A percentile compares a stretch with the other conserved stretches of the same genome.
These are phyloP conservation scores for Fusarium secorum DNA, from an alignment of 2,329 filamentous ascomycete genomes.

Conservation along the genomic window DNA sequence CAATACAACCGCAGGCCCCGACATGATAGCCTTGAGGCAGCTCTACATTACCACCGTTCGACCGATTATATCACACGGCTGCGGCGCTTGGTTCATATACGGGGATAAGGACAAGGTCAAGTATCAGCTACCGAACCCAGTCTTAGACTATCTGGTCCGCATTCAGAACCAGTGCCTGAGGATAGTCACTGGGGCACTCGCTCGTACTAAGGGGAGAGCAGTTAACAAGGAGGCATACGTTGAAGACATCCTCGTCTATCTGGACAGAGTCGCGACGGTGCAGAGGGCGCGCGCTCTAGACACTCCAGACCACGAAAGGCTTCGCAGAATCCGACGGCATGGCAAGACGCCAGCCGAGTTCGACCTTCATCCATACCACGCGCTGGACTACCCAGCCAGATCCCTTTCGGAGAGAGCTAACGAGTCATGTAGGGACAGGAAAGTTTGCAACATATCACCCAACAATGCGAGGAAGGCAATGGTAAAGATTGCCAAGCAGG, in stretches of 20 bases:
- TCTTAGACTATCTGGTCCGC: accelerated
- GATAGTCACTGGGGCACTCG: not conserved
- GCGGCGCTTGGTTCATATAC: not conserved
- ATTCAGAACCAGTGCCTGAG: not conserved
- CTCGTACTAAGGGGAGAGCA: not conserved
- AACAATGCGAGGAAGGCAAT: not conserved
- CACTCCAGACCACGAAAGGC: not conserved
- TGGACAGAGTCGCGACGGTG: not conserved
- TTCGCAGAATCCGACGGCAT: not conserved
- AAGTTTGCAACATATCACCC: not conserved
- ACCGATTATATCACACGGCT: not conserved
- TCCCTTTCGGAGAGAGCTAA: not conserved
- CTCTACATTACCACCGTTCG: not conserved
- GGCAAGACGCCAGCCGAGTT: not conserved
- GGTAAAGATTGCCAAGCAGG: not conserved
- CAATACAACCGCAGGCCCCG: not conserved
- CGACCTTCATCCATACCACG: not conserved
- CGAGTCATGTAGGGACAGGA: not conserved
- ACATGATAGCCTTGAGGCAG: not conserved
- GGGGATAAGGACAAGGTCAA: accelerated
- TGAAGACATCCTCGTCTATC: not conserved
- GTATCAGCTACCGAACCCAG: not conserved
- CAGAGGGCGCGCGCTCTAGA: not conserved
- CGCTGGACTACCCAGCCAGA: not conserved
- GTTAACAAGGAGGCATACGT: not conserved